A percentile compares a stretch with the other conserved stretches of the same genome.
Conservation (phyloP, 495 filamentous ascomycete species). For the Hypoxylon lienhwacheense region DNA sequence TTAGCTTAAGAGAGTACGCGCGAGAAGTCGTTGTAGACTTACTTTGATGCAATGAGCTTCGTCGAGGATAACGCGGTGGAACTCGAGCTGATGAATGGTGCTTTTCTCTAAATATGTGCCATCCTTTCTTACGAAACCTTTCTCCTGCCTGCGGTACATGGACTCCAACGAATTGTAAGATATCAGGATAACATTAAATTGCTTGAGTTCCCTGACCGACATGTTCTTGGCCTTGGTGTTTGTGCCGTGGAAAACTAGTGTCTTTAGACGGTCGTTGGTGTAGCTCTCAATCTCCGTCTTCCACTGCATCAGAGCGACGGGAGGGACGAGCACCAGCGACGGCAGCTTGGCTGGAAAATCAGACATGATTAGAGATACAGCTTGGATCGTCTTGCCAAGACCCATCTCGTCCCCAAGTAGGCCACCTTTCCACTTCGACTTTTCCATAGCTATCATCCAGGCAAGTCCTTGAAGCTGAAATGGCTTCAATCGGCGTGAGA, state of each 20-base stretch:
- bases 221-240: conserved; percentile 79
- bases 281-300: conserved; percentile 89
- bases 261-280: conserved; percentile 84
- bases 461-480: conserved; percentile 92
- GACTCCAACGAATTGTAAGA: conserved; percentile 94
- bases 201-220: conserved; percentile 68
- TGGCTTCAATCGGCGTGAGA: conserved; percentile 79
- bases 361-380: conserved; percentile 95
- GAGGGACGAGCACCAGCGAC: conserved; percentile 87
- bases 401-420: conserved; percentile 96
- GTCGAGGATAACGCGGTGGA: conserved; percentile 90
- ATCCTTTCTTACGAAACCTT: conserved; percentile 81
- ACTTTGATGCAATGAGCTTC: conserved; percentile 96
- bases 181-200: conserved; percentile 92
- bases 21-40: conserved; percentile 1
- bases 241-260: conserved; percentile 84
- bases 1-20: conserved; percentile 26
- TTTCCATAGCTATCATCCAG: conserved; percentile 91
- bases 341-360: conserved; percentile 83
- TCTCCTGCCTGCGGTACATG: conserved; percentile 86
- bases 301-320: conserved; percentile 97
- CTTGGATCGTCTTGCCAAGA: conserved; percentile 98
- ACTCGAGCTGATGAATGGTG: conserved; percentile 80
- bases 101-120: conserved; percentile 74
- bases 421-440: conserved; percentile 81